Evolutionary conservation across 1,284 basidiomycete species (phyloP), one percentile per base, ranked within the genome.

Genomic region (Heterobasidion occidentale): DNA sequence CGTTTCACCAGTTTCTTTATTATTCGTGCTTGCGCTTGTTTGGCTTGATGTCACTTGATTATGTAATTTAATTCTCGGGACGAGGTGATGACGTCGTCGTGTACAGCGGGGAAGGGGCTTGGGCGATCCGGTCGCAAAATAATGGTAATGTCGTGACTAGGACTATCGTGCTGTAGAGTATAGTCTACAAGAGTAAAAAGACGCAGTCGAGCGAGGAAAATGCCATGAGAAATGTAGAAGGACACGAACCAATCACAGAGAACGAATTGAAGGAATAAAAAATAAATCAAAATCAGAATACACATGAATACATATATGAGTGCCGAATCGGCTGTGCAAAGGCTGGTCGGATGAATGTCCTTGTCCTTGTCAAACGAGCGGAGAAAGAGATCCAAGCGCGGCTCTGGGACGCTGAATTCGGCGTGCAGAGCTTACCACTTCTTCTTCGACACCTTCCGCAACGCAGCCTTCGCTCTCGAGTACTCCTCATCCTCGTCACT

Each of bases 401-500:
- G 4, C 5, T 27, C 27, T 27, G 27, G 27, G 6, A 27, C 7
- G 17, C 42, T 38, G 9, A 48, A 48, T 17, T 4, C 3, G 19
- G 4, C 11, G 17, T 12, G 11, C 1, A 27, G 12, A 4, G 46
- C 46, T 70, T 48, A 62, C 61, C 62, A 71, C 58, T 71, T 68
- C 64, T 73, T 74, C 67, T 69, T 72, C 55, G 74, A 73, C 36
- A 74, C 67, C 59, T 70, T 70, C 48, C 65, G 71, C 61, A 90
- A 70, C 67, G 85, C 59, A 58, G 64, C 71, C 69, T 75, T 78
- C 55, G 87, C 87, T 19, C 65, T 74, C 53, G 71, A 64, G 68
- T 90, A 90, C 66, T 77, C 81, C 58, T 78, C 81, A 64, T 88
- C 85, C 62, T 88, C 88, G 56, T 85, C 84, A 62, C 83, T 83